Conservation (phyloP, 495 filamentous ascomycete genomes). For the Neurospora sp. region DNA sequence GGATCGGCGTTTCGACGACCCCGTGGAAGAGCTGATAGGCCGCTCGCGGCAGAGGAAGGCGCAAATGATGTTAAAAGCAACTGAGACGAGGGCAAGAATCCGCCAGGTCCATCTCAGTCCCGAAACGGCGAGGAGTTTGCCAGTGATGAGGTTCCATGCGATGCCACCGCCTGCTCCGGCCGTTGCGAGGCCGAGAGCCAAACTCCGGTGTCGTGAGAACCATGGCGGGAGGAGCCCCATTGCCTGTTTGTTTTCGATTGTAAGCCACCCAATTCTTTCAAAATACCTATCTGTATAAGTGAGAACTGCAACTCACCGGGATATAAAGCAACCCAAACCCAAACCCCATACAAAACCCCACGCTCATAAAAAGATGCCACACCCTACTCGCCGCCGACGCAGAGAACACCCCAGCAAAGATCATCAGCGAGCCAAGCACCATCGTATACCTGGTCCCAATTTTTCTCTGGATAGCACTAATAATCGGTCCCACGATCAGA, state of each 20-base stretch:
- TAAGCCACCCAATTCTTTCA: not conserved
- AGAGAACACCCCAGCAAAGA: conserved; percentile 43
- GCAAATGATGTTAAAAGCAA: conserved; percentile 42
- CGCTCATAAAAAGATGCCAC: conserved; percentile 60
- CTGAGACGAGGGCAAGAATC: conserved; percentile 42
- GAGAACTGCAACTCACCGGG: conserved; percentile 20
- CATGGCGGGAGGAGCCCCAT: conserved; percentile 60
- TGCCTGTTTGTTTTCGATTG: conserved; percentile 5
- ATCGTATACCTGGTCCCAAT: conserved; percentile 44
- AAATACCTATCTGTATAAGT: not conserved
- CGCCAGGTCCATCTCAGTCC: conserved; percentile 50
- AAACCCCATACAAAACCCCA: conserved; percentile 60
- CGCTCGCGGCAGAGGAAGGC: conserved; percentile 45
- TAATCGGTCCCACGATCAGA: conserved; percentile 47
- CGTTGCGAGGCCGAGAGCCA: conserved; percentile 59
- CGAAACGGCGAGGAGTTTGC: conserved; percentile 44
- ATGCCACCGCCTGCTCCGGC: conserved; percentile 59
- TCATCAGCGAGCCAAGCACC: conserved; percentile 43
- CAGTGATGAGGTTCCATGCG: conserved; percentile 38
- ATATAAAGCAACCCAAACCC: conserved; percentile 69
- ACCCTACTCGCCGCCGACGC: conserved; percentile 48
- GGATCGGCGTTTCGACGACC: conserved; percentile 22
- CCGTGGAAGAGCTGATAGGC: conserved; percentile 39
- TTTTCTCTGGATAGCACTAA: conserved; percentile 39
- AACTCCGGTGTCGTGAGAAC: conserved; percentile 52